Conservation (phyloP, 2,329 filamentous ascomycete species). For the Pseudogymnoascus sp. region DNA sequence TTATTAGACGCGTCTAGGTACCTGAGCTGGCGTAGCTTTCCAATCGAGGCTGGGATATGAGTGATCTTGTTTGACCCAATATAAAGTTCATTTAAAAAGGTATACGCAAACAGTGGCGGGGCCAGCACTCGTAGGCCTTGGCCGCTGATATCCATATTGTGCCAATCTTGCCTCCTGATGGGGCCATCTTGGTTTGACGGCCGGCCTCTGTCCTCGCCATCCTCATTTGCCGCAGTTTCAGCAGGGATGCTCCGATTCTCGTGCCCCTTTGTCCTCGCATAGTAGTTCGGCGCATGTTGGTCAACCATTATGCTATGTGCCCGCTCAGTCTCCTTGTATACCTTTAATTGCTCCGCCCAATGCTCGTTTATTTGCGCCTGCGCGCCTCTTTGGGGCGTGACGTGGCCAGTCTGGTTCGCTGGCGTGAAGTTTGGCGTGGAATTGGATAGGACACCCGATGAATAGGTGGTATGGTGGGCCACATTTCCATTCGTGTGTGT, state of each 20-base stretch:
- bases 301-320: slow-evolving; percentile 65
- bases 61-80: slow-evolving; percentile 88
- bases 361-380: slow-evolving; percentile 56
- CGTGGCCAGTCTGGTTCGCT: slow-evolving; percentile 50
- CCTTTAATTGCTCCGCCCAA: slow-evolving; percentile 80
- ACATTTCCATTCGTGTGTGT: slow-evolving; percentile 47
- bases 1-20: slow-evolving; percentile 88
- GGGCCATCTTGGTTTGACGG: slow-evolving; percentile 61
- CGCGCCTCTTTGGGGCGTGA: slow-evolving; percentile 38
- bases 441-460: slow-evolving; percentile 57
- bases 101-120: slow-evolving; percentile 73
- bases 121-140: slow-evolving; percentile 84
- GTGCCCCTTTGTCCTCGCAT: slow-evolving; percentile 62
- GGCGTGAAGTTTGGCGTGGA: slow-evolving; percentile 51
- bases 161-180: slow-evolving; percentile 74
- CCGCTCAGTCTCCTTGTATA: slow-evolving; percentile 70
- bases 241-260: slow-evolving; percentile 57
- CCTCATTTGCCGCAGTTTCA: slow-evolving; percentile 39
- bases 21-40: slow-evolving; percentile 70
- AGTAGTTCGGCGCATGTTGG: slow-evolving; percentile 59
- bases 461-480: slow-evolving; percentile 54
- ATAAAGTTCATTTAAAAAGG: slow-evolving; percentile 85
- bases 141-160: slow-evolving; percentile 90
- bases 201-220: slow-evolving; percentile 46
- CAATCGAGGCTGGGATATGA: slow-evolving; percentile 71